Conservation (phyloP, 2,329 filamentous ascomycete species). For the Diaporthe longicolla region DNA sequence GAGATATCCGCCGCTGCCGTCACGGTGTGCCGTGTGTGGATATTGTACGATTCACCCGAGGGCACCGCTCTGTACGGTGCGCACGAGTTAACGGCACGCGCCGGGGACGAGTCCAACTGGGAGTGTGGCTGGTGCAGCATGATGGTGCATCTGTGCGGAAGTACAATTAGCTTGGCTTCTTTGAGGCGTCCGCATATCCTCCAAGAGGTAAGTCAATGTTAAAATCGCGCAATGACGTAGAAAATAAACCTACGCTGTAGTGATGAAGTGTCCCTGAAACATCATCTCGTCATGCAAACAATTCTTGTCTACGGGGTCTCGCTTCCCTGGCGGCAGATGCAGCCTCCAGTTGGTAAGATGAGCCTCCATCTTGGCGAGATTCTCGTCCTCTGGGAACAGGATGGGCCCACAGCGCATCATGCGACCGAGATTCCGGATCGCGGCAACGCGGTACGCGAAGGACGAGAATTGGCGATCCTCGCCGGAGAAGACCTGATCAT, state of each 20-base stretch:
- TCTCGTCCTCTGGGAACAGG: constrained; percentile 67
- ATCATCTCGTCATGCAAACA: constrained; percentile 89
- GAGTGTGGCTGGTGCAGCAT: constrained; percentile 86
- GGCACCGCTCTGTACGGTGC: constrained; percentile 70
- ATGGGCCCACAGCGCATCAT: constrained; percentile 74
- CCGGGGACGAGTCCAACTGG: constrained; percentile 76
- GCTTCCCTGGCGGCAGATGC: constrained; percentile 81
- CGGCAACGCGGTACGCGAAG: constrained; percentile 87
- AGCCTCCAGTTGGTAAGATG: constrained; percentile 81
- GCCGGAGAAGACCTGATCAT: constrained; percentile 80
- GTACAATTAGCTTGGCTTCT: constrained; percentile 40
- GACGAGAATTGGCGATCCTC: constrained; percentile 83
- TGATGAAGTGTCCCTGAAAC: constrained; percentile 91
- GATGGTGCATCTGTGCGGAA: constrained; percentile 68
- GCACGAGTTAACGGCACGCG: constrained; percentile 74
- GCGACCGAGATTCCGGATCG: constrained; percentile 81
- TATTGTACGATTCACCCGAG: constrained; percentile 68
- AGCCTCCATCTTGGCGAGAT: constrained; percentile 65
- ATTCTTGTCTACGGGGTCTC: constrained; percentile 76
- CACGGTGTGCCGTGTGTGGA: constrained; percentile 85
- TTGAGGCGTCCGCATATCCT: constrained; percentile 48
- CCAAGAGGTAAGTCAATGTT: constrained; percentile 29
- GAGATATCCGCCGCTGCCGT: constrained; percentile 84
- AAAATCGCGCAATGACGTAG: too few species aligned
- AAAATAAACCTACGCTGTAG: constrained; percentile 62